These are phyloP conservation scores for Myxozyma mucilagina DNA, from an alignment of 805 yeast genomes.

Conservation along the genomic window DNA sequence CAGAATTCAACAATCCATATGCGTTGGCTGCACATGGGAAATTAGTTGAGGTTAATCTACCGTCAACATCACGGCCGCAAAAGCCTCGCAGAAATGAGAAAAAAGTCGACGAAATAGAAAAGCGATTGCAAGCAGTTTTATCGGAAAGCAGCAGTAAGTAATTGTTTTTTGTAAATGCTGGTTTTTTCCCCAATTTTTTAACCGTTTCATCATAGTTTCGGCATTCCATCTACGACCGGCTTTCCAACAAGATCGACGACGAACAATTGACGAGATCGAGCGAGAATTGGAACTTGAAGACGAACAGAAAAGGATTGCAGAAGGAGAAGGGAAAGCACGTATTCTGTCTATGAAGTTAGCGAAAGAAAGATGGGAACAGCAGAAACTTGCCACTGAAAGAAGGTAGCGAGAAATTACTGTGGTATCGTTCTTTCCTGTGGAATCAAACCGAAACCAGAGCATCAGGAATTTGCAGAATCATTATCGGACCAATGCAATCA, in stretches of 20 bases:
- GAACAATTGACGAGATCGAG: constrained; percentile 1
- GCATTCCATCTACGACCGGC: constrained; percentile 1
- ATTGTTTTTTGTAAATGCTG: background rate
- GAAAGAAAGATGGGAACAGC: constrained; percentile 2
- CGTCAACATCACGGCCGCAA: background rate
- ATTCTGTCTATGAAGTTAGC: background rate
- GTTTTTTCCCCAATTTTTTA: background rate
- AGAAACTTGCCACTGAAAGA: background rate
- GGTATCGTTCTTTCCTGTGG: too few relatives aligned
- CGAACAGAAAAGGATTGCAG: background rate
- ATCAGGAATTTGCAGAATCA: too few relatives aligned
- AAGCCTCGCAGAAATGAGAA: background rate
- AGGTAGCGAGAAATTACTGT: too few relatives aligned
- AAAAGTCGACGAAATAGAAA: background rate
- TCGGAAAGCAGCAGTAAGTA: constrained; percentile 8
- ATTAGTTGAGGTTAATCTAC: constrained; percentile 1
- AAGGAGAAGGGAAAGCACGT: background rate
- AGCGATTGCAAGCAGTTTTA: background rate
- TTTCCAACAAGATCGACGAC: background rate
- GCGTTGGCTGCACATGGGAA: constrained; percentile 7
- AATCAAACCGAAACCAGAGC: too few relatives aligned
- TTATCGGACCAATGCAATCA: too few relatives aligned
- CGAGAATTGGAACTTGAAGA: constrained; percentile 5
- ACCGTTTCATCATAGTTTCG: background rate
- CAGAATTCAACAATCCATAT: background rate